Percentiles rank a stretch among this genome's conserved stretches.
Conservation (phyloP, 2,329 filamentous ascomycete species). For the Incumbomyces delicatus region DNA sequence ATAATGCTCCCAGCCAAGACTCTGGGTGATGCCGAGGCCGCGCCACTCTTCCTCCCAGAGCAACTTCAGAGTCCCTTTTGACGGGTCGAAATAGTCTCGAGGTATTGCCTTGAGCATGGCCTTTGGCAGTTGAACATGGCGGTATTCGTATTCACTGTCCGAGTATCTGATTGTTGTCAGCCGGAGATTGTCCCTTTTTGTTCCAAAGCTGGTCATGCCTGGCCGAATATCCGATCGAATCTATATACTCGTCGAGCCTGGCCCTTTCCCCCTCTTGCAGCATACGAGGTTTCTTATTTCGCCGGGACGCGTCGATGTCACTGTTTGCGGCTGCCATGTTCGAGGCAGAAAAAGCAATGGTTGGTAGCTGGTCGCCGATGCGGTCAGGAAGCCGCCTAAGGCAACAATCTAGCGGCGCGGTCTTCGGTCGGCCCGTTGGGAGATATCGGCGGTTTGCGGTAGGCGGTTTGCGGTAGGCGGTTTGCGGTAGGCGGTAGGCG, state of each 20-base stretch:
- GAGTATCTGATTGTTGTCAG: slow-evolving; percentile 57
- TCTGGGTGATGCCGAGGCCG: slow-evolving; percentile 95
- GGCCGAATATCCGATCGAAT: slow-evolving; percentile 90
- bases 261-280: slow-evolving; percentile 72
- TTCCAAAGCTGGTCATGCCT: slow-evolving; percentile 47
- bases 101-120: slow-evolving; percentile 97
- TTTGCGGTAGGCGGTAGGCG: no score
- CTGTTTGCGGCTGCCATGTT: slow-evolving; percentile 10
- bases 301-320: slow-evolving; percentile 69
- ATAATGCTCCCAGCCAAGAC: slow-evolving; percentile 97
- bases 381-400: no score
- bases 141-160: slow-evolving; percentile 88
- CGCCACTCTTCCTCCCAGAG: slow-evolving; percentile 99
- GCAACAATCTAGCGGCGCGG: no score
- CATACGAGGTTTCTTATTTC: slow-evolving; percentile 75
- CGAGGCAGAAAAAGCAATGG: neutral
- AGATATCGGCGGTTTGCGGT: no score
- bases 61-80: slow-evolving; percentile 86
- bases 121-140: slow-evolving; percentile 94
- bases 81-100: slow-evolving; percentile 81
- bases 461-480: no score
- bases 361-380: neutral
- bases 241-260: slow-evolving; percentile 80
- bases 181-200: neutral
- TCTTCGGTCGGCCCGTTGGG: no score